Percentiles rank a stretch among this genome's conserved stretches.
These are phyloP conservation scores for Kwoniella dendrophila DNA, from an alignment of 768 basidiomycete genomes.

Conservation along the genomic window DNA sequence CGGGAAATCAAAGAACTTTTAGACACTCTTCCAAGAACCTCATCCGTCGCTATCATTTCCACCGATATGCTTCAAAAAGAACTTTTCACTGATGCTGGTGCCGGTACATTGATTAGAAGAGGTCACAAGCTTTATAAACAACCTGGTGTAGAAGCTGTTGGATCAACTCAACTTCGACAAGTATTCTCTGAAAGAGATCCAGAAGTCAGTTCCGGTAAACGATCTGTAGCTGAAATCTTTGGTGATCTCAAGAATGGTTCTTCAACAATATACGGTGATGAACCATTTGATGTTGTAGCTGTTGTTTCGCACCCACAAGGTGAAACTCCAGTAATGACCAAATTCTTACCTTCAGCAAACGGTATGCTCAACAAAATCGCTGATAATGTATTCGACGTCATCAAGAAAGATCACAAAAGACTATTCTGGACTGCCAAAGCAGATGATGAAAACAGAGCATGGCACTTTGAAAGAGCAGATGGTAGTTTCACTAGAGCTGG, in stretches of 20 bases:
- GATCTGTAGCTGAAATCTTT: slow-evolving; percentile 85
- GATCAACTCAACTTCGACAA: slow-evolving; percentile 90
- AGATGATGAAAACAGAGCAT: slow-evolving; percentile 93
- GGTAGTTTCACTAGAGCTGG: slow-evolving; percentile 96
- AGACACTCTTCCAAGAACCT: slow-evolving; percentile 95
- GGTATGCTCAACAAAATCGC: slow-evolving; percentile 92
- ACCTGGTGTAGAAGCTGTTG: slow-evolving; percentile 74
- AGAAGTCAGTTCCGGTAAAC: slow-evolving; percentile 77
- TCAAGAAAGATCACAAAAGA: slow-evolving; percentile 88
- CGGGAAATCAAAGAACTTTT: slow-evolving; percentile 99
- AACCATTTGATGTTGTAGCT: slow-evolving; percentile 91
- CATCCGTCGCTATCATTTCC: slow-evolving; percentile 97
- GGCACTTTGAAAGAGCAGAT: slow-evolving; percentile 98
- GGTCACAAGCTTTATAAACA: slow-evolving; percentile 98
- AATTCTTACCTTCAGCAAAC: slow-evolving; percentile 81
- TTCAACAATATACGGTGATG: slow-evolving; percentile 97
- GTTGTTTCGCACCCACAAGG: slow-evolving; percentile 89
- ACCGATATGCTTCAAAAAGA: slow-evolving; percentile 91
- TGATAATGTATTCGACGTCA: slow-evolving; percentile 96
- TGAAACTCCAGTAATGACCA: slow-evolving; percentile 84
- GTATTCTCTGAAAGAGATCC: slow-evolving; percentile 95
- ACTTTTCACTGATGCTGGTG: slow-evolving; percentile 96
- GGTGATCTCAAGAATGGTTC: slow-evolving; percentile 76
- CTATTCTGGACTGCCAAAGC: slow-evolving; percentile 98
- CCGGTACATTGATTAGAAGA: slow-evolving; percentile 95